phyloP scores from a whole-genome alignment of 371 early-diverging fungal species.

The Modicella reniformis region DNA sequence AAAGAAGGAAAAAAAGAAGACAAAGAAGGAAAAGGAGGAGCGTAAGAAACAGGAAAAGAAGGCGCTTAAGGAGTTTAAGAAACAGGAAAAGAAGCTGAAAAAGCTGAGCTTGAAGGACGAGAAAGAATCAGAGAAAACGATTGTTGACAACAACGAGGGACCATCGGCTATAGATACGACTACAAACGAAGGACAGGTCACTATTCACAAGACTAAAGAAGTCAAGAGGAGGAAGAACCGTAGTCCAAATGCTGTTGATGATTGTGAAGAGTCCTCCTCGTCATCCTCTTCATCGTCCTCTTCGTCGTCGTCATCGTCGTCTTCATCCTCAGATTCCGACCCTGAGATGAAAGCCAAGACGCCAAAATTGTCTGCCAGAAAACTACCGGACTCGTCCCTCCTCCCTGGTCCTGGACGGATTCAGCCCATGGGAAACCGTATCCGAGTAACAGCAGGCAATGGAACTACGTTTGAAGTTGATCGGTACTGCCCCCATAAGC shows the following conservation, averaged over 20 bases:
- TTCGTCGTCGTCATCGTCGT: conserved; percentile 44
- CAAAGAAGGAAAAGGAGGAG: conserved; percentile 48
- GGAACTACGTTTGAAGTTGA: conserved; percentile 73
- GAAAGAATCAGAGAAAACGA: conserved; percentile 4
- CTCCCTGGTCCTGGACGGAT: conserved; percentile 52
- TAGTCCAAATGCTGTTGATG: no score
- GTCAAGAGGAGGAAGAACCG: conserved; percentile 9
- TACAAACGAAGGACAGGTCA: conserved; percentile 29
- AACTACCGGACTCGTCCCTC: conserved; percentile 24
- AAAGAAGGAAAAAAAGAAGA: conserved; percentile 52
- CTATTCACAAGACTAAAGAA: conserved; percentile 45
- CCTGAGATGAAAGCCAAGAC: conserved; percentile 36
- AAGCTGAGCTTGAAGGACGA: conserved; percentile 20
- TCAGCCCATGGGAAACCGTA: conserved; percentile 60
- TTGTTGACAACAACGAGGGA: not conserved
- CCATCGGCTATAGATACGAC: not conserved
- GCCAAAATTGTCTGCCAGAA: conserved; percentile 12
- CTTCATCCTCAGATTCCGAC: conserved; percentile 39
- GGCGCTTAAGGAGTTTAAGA: conserved; percentile 41
- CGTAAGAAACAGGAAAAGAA: conserved; percentile 38
- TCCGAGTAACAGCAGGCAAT: conserved; percentile 62
- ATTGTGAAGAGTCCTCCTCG: conserved; percentile 16
- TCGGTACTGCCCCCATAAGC: conserved; percentile 76
- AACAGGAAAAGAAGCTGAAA: conserved; percentile 41
- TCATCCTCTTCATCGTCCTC: conserved; percentile 33